Percentiles rank a stretch among this genome's conserved stretches.
Evolutionary conservation across 164 flowering plant genomes (phyloP).

Genomic region (Vitis cinerea): DNA sequence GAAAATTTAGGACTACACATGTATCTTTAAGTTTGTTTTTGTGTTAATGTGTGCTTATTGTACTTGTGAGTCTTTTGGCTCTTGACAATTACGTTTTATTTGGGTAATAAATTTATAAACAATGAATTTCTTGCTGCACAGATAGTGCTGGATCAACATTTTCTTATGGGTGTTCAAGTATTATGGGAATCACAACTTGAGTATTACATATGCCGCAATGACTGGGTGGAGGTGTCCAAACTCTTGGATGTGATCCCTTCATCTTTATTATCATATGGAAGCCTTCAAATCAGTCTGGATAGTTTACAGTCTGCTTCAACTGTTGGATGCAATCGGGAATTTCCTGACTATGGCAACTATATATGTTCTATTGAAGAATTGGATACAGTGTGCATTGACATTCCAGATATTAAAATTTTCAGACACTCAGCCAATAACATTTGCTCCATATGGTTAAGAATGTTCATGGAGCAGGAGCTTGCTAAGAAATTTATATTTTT

Average conservation of each 20-base stretch:
- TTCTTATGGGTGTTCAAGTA: constrained; percentile 64
- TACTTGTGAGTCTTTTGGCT: no score
- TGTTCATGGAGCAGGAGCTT: constrained; percentile 72
- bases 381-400: constrained; percentile 55
- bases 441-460: constrained; percentile 73
- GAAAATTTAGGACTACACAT: no score
- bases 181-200: constrained; percentile 92
- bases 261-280: constrained; percentile 50
- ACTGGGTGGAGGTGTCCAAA: constrained; percentile 72
- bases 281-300: constrained; percentile 68
- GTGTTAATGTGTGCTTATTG: no score
- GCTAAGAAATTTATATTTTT: constrained; percentile 72
- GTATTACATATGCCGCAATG: constrained; percentile 72
- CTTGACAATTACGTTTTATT: no score
- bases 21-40: no score
- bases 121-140: constrained; percentile 30
- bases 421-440: constrained; percentile 33
- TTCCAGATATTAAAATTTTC: constrained; percentile 62
- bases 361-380: constrained; percentile 59
- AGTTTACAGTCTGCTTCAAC: constrained; percentile 33
- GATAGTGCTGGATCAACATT: constrained; percentile 87
- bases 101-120: no score
- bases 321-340: constrained; percentile 28
- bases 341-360: constrained; percentile 40
- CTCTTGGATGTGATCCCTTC: constrained; percentile 74